Percentiles rank a stretch among this genome's conserved stretches.
Conservation (phyloP, 345 rosid genomes). For the Nasturtium officinale region DNA sequence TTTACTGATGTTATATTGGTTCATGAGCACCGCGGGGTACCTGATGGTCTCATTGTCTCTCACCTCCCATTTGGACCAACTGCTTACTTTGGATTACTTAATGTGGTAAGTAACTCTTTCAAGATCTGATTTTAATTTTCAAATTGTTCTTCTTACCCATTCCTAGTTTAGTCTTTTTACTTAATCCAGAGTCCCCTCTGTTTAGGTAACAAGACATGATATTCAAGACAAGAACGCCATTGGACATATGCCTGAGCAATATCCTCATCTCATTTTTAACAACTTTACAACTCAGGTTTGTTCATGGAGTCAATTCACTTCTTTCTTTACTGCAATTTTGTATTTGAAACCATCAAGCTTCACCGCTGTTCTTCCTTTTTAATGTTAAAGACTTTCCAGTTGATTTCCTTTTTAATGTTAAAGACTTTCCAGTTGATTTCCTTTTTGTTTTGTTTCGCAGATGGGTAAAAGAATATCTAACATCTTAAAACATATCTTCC, state of each 20-base stretch:
- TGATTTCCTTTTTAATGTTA: slow-evolving; percentile 3
- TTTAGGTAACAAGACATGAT: slow-evolving; percentile 94
- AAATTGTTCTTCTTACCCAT: neutral
- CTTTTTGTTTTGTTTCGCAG: slow-evolving; percentile 48
- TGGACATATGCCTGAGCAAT: slow-evolving; percentile 91
- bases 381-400: neutral
- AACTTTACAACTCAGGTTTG: slow-evolving; percentile 77
- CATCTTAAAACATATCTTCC: slow-evolving; percentile 87
- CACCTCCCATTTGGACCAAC: slow-evolving; percentile 98
- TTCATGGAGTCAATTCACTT: slow-evolving; percentile 5
- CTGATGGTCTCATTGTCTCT: slow-evolving; percentile 78
- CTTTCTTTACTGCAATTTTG: neutral
- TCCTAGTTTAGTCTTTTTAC: slow-evolving; percentile 6
- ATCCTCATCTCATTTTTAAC: slow-evolving; percentile 83
- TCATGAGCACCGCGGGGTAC: slow-evolving; percentile 88
- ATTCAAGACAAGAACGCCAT: slow-evolving; percentile 68
- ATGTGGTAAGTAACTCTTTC: slow-evolving; percentile 68
- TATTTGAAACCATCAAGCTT: slow-evolving; percentile 6
- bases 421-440: slow-evolving; percentile 1
- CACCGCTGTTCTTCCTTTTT: neutral
- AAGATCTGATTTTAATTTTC: neutral
- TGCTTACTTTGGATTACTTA: slow-evolving; percentile 82
- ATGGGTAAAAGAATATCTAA: slow-evolving; percentile 77
- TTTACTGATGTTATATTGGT: slow-evolving; percentile 90
- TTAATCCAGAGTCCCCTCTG: slow-evolving; percentile 9